These are phyloP conservation scores for Debaryomycetaceae sp. DNA, from an alignment of 1,139 yeast genomes.

Conservation along the genomic window DNA sequence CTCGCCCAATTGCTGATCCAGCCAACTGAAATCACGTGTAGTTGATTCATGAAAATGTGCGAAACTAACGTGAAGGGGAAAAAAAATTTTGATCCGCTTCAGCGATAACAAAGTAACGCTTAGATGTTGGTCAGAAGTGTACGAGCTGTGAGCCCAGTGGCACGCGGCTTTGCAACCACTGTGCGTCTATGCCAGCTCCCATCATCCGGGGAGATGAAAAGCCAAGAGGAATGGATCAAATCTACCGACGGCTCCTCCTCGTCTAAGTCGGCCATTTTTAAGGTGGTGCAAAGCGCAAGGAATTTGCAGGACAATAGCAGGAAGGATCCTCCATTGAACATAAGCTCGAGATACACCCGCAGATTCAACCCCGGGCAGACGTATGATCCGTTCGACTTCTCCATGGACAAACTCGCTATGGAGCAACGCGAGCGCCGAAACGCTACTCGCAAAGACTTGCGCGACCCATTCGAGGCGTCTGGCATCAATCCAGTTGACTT, in stretches of 20 bases:
- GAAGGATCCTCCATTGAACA: constrained; percentile 21
- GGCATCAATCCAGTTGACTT: constrained; percentile 63
- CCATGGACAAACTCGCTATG: constrained; percentile 48
- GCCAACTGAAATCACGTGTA: no score
- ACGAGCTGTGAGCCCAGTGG: no score
- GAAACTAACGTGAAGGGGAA: no score
- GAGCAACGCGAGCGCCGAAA: constrained; percentile 22
- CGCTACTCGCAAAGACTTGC: constrained; percentile 13
- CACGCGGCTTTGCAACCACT: constrained; percentile 5
- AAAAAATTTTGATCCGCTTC: no score
- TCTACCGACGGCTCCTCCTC: constrained; percentile 1
- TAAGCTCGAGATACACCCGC: constrained; percentile 27
- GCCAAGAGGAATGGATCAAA: constrained; percentile 7
- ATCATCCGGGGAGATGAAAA: constrained; percentile 8
- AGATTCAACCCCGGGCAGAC: constrained; percentile 40
- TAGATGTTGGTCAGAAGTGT: no score
- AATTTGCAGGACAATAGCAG: constrained; percentile 17
- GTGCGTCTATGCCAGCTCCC: constrained; percentile 6
- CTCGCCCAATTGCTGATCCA: no score
- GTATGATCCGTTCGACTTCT: constrained; percentile 75
- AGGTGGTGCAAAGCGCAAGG: constrained; percentile 17
- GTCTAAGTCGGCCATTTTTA: constrained; percentile 7
- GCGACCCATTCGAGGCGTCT: constrained; percentile 46
- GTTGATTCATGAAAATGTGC: no score
- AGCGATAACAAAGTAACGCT: no score